Conservation (phyloP, 2,329 filamentous ascomycete genomes). For the Neurospora crassa region DNA sequence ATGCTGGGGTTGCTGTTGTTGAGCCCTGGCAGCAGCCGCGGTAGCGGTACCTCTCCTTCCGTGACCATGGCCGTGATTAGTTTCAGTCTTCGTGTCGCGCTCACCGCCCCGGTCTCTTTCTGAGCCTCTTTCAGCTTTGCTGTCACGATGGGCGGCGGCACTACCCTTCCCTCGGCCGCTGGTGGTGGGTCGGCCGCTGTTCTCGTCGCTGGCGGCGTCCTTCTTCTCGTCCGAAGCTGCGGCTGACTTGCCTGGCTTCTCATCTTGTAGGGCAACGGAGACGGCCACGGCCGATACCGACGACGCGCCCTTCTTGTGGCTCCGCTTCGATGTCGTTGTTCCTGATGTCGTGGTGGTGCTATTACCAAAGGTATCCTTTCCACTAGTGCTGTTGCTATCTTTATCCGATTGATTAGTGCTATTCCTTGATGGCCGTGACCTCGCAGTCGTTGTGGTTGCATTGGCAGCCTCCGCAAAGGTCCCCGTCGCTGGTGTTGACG, state of each 20-base stretch:
- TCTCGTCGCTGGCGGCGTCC: constrained; percentile 7
- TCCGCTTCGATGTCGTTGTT: constrained; percentile 37
- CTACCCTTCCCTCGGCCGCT: neutral
- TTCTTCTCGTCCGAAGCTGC: neutral
- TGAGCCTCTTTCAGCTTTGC: neutral
- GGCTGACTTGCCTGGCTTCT: neutral
- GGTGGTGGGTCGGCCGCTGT: constrained; percentile 1
- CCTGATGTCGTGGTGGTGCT: constrained; percentile 5
- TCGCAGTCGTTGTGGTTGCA: constrained; percentile 11
- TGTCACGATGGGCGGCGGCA: neutral
- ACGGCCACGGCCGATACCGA: constrained; percentile 29
- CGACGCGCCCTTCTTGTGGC: constrained; percentile 48
- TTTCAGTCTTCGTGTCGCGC: neutral
- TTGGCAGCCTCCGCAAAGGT: constrained; percentile 46
- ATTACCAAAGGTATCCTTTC: neutral
- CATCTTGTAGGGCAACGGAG: constrained; percentile 16
- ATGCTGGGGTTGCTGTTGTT: constrained; percentile 8
- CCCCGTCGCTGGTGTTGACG: constrained; percentile 52
- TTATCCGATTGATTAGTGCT: constrained; percentile 20
- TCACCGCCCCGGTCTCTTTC: neutral
- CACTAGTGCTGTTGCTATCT: constrained; percentile 6
- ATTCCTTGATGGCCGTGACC: constrained; percentile 45
- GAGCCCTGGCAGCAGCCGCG: neutral
- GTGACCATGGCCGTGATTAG: neutral
- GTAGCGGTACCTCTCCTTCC: neutral